These are phyloP conservation scores for Podila epigama DNA, from an alignment of 192 early-diverging fungal species.

Conservation along the genomic window DNA sequence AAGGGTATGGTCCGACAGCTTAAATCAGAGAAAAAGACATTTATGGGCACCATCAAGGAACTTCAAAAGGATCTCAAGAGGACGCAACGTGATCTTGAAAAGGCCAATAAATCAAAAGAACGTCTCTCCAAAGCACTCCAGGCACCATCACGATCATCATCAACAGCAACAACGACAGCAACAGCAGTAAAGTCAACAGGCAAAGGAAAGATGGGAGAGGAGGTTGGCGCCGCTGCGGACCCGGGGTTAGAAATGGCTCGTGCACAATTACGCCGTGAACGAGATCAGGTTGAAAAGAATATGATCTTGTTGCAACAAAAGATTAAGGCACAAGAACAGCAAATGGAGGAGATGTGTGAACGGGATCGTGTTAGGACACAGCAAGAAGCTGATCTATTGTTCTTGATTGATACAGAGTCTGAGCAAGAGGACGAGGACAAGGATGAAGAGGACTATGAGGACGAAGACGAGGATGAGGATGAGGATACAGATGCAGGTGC, in stretches of 20 bases:
- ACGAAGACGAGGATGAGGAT: slow-evolving; percentile 2
- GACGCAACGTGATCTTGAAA: slow-evolving; percentile 8
- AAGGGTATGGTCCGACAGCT: slow-evolving; percentile 37
- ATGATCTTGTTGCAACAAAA: slow-evolving; percentile 6
- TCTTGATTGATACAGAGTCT: slow-evolving; percentile 13
- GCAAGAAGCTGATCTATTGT: slow-evolving; percentile 15
- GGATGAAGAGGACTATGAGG: slow-evolving; percentile 2
- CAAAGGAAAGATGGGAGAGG: background rate
- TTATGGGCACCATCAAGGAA: background rate
- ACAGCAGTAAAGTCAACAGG: no score
- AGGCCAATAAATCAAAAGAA: slow-evolving; percentile 17
- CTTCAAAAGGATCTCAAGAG: slow-evolving; percentile 27
- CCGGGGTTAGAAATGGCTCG: slow-evolving; percentile 2
- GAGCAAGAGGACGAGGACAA: slow-evolving; percentile 20
- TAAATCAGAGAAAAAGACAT: slow-evolving; percentile 26
- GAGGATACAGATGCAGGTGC: slow-evolving; percentile 1
- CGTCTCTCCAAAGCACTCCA: slow-evolving; percentile 13
- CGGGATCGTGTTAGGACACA: slow-evolving; percentile 5
- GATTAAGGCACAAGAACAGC: slow-evolving; percentile 10
- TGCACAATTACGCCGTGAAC: slow-evolving; percentile 9
- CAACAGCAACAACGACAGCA: background rate
- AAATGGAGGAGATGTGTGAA: slow-evolving; percentile 8
- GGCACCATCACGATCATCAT: background rate
- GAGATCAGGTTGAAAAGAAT: slow-evolving; percentile 9
- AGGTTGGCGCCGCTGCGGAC: no score